phyloP scores from a whole-genome alignment of 108 stramenopile genomes.

The Pseudonitzschia delicatissima region DNA sequence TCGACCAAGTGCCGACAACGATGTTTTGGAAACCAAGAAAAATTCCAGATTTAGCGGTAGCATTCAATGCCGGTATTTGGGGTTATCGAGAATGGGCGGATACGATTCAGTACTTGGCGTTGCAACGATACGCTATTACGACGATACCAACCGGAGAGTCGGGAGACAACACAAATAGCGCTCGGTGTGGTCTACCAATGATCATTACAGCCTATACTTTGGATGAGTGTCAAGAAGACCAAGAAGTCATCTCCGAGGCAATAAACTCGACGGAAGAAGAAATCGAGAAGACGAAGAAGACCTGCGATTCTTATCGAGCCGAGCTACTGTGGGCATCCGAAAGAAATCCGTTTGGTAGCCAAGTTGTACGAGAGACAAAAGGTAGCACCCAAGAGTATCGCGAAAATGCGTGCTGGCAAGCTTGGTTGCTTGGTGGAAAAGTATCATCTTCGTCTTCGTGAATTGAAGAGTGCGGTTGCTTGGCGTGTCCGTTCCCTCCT shows the following conservation, averaged over 20 bases:
- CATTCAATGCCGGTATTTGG: slow-evolving; percentile 87
- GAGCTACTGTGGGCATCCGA: slow-evolving; percentile 63
- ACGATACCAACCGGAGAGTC: background rate
- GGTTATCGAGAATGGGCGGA: slow-evolving; percentile 83
- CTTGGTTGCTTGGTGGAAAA: slow-evolving; percentile 54
- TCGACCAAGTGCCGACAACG: background rate
- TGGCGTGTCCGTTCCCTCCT: too few relatives aligned
- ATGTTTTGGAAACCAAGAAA: background rate
- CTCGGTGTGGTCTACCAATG: slow-evolving; percentile 33
- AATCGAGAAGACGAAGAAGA: slow-evolving; percentile 2
- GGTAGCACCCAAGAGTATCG: slow-evolving; percentile 48
- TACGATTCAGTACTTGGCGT: slow-evolving; percentile 49
- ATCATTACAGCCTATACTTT: slow-evolving; percentile 82
- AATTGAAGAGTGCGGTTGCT: too few relatives aligned
- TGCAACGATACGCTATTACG: background rate
- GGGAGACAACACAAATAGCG: slow-evolving; percentile 3
- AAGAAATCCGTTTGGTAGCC: slow-evolving; percentile 70
- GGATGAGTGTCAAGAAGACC: slow-evolving; percentile 78
- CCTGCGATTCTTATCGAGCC: background rate
- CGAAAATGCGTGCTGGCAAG: slow-evolving; percentile 87
- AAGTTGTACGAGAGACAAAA: slow-evolving; percentile 49
- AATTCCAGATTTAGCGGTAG: slow-evolving; percentile 53
- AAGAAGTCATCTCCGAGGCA: slow-evolving; percentile 22
- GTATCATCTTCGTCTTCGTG: too few relatives aligned
- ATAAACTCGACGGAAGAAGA: slow-evolving; percentile 10